phyloP scores from a whole-genome alignment of 164 flowering plant genomes.

The Stephania cephalantha region DNA sequence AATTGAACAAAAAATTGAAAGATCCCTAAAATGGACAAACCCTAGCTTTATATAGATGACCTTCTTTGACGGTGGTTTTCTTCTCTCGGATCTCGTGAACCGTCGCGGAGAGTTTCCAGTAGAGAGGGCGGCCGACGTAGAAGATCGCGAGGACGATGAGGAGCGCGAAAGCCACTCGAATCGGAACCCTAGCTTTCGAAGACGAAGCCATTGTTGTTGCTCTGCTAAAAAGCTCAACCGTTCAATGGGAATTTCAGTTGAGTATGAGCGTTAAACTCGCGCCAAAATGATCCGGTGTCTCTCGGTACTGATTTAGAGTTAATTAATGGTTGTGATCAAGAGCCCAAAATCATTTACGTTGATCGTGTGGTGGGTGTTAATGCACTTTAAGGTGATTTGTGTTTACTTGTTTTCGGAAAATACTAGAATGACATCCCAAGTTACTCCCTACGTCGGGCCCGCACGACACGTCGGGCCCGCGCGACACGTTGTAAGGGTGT shows the following conservation, averaged over 20 bases:
- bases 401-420: no score
- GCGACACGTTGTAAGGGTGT: no score
- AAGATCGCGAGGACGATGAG: slow-evolving; percentile 36
- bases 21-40: neutral
- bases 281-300: slow-evolving; percentile 1
- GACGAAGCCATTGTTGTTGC: slow-evolving; percentile 34
- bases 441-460: no score
- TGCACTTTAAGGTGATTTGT: no score
- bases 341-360: no score
- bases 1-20: neutral
- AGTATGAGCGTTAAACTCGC: slow-evolving; percentile 6
- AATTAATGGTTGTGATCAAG: no score
- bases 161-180: slow-evolving; percentile 33
- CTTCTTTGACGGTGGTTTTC: slow-evolving; percentile 58
- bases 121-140: slow-evolving; percentile 81
- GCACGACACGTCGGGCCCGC: no score
- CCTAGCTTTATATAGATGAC: slow-evolving; percentile 14
- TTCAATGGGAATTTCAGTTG: neutral
- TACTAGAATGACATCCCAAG: no score
- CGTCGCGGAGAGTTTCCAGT: slow-evolving; percentile 88
- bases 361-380: no score
- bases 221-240: slow-evolving; percentile 2
- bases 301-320: neutral
- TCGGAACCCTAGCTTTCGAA: slow-evolving; percentile 34
- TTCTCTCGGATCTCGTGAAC: slow-evolving; percentile 66